phyloP scores from a whole-genome alignment of 148 eudicot species.

The Silene conica region DNA sequence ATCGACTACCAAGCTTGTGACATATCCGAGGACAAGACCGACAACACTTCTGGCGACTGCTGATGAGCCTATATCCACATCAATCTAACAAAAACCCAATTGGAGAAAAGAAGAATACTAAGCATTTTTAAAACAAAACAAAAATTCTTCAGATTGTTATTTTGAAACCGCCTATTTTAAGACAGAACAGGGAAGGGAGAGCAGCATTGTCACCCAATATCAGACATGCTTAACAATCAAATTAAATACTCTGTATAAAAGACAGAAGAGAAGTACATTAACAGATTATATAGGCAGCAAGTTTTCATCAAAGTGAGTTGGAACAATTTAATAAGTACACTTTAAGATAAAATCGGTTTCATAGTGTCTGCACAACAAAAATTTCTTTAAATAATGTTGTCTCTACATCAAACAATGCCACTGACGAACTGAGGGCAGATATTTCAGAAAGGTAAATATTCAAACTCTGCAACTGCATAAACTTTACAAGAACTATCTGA shows the following conservation, averaged over 20 bases:
- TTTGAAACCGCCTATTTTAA: background rate
- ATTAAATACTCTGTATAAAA: background rate
- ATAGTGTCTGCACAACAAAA: background rate
- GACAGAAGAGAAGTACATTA: background rate
- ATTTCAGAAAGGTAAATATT: background rate
- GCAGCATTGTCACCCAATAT: background rate
- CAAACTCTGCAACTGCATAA: background rate
- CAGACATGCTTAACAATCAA: conserved; percentile 1
- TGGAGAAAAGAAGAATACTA: background rate
- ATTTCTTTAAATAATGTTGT: background rate
- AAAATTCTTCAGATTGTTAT: background rate
- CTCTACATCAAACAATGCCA: background rate
- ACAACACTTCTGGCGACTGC: conserved; percentile 89
- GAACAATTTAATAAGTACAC: background rate
- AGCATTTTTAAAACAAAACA: background rate
- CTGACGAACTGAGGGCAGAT: background rate
- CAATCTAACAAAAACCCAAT: conserved; percentile 54
- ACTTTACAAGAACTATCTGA: conserved; percentile 1
- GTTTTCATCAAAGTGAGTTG: background rate
- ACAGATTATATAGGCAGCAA: background rate
- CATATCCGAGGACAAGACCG: conserved; percentile 96
- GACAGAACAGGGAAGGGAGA: background rate
- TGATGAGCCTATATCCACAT: conserved; percentile 98
- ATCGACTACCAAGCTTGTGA: conserved; percentile 90
- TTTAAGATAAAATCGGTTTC: background rate